A percentile compares a stretch with the other conserved stretches of the same genome.
Evolutionary conservation across 2,329 filamentous ascomycete species (phyloP).

Genomic region (Colletotrichum sp.): DNA sequence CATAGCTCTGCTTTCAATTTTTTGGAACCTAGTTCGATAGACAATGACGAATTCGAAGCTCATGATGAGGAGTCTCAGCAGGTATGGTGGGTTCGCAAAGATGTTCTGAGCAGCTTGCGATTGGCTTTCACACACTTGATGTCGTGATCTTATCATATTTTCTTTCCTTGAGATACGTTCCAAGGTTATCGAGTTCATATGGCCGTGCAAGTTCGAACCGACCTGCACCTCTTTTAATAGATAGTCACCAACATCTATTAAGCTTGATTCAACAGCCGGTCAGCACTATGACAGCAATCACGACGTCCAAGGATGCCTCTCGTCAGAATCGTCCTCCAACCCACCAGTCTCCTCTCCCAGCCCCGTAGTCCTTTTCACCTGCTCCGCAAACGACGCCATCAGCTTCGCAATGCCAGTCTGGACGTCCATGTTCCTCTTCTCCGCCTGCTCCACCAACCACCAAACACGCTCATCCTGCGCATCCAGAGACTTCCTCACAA

Average conservation of each 20-base stretch:
- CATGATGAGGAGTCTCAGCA: no score
- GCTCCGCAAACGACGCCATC: constrained; percentile 13
- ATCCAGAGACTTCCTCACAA: constrained; percentile 15
- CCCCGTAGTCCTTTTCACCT: constrained; percentile 5
- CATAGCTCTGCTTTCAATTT: background rate
- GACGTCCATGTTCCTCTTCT: constrained; percentile 13
- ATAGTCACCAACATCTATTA: background rate
- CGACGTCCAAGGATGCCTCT: background rate
- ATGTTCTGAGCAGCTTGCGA: background rate
- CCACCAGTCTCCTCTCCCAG: background rate
- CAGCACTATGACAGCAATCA: background rate
- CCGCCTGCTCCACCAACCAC: constrained; percentile 19
- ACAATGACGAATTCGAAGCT: background rate
- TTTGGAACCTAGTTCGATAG: background rate
- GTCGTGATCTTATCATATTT: background rate
- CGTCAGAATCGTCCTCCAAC: background rate
- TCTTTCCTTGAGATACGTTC: background rate
- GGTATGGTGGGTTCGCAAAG: background rate
- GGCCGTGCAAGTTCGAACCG: fast-evolving
- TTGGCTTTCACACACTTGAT: background rate
- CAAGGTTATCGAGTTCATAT: background rate
- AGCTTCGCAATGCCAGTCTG: constrained; percentile 17
- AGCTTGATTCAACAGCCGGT: background rate
- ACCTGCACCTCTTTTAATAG: fast-evolving
- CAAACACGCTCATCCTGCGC: constrained; percentile 17